phyloP scores from a whole-genome alignment of 257 asterid genomes.

The Solanum pimpinellifolium region DNA sequence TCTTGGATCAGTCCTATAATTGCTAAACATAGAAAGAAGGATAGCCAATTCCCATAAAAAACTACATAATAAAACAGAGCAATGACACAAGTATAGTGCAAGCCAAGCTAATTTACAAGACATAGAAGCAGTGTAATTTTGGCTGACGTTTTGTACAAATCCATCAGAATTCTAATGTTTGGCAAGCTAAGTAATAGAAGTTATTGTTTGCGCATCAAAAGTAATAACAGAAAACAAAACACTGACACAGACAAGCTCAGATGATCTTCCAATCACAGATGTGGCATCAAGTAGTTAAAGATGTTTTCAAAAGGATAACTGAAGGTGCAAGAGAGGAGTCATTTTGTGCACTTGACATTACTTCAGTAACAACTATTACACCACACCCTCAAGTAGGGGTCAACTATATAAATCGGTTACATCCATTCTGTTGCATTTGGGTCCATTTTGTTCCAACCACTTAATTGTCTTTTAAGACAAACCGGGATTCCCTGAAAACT shows the following conservation, averaged over 20 bases:
- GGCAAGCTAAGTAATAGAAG: neutral
- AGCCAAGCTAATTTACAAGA: neutral
- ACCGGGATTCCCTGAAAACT: neutral
- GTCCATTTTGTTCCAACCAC: neutral
- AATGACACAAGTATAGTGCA: neutral
- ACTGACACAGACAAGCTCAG: neutral
- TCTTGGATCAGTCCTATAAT: neutral
- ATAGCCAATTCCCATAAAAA: neutral
- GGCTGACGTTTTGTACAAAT: neutral
- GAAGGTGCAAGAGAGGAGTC: neutral
- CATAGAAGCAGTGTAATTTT: neutral
- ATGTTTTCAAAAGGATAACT: neutral
- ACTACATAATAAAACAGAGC: neutral
- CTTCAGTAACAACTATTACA: neutral
- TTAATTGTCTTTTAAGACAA: neutral
- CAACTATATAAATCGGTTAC: neutral
- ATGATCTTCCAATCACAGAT: neutral
- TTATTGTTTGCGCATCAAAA: neutral
- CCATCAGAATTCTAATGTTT: neutral
- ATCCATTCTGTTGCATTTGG: neutral
- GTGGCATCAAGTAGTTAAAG: neutral
- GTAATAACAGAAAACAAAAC: neutral
- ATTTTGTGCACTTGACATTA: neutral
- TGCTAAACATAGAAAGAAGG: neutral
- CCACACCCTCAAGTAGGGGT: neutral